Conservation (phyloP, 352 stramenopile genomes). For the Pythium phragmiticola region DNA sequence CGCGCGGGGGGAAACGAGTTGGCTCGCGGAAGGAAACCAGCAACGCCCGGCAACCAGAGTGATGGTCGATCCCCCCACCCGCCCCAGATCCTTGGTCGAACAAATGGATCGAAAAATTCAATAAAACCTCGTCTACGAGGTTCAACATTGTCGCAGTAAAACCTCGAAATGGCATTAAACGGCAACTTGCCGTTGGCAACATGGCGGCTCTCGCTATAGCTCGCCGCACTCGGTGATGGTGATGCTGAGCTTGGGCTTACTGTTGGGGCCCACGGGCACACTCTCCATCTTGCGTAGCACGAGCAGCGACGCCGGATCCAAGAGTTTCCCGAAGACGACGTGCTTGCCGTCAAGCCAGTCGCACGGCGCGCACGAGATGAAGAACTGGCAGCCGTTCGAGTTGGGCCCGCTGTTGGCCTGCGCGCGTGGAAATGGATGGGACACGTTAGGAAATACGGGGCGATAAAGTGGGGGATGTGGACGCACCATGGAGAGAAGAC, state of each 20-base stretch:
- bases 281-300: constrained; percentile 92
- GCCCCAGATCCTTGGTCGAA: constrained; percentile 13
- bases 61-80: constrained; percentile 24
- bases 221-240: constrained; percentile 89
- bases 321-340: constrained; percentile 96
- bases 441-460: not conserved
- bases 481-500: constrained; percentile 80
- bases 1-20: constrained; percentile 9
- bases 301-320: constrained; percentile 92
- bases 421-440: constrained; percentile 22
- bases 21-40: constrained; percentile 20
- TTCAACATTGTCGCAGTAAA: constrained; percentile 12
- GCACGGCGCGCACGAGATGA: constrained; percentile 93
- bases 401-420: constrained; percentile 95
- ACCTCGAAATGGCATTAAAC: not conserved
- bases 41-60: constrained; percentile 25
- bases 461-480: not conserved
- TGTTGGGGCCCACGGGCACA: constrained; percentile 77
- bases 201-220: constrained; percentile 43
- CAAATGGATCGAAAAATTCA: constrained; percentile 3
- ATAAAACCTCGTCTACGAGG: constrained; percentile 21
- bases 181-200: not conserved
- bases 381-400: constrained; percentile 98
- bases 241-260: constrained; percentile 87
- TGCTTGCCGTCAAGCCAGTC: constrained; percentile 98